Percentiles rank a stretch among this genome's conserved stretches.
Evolutionary conservation across 1,139 yeast genomes (phyloP).

Genomic region (Yamadazyma dendronema): DNA sequence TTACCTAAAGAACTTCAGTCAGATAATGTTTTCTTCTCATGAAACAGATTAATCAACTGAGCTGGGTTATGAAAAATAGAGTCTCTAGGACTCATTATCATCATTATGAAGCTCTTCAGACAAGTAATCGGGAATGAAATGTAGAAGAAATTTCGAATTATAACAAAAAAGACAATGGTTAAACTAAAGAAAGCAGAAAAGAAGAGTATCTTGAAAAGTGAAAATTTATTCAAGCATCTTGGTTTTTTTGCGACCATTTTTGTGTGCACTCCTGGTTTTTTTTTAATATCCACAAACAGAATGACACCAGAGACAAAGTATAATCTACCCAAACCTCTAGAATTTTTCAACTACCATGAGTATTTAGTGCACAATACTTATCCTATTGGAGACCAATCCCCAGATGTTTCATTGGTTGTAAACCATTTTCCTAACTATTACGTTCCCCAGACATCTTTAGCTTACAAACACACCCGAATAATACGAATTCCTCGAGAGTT

Average conservation of each 20-base stretch:
- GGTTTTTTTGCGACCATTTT: no score
- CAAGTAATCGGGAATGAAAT: slow-evolving; percentile 8
- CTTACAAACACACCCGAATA: slow-evolving; percentile 46
- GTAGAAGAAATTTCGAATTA: neutral
- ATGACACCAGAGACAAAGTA: slow-evolving; percentile 10
- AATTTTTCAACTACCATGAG: slow-evolving; percentile 69
- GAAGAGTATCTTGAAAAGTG: neutral
- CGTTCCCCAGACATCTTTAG: slow-evolving; percentile 23
- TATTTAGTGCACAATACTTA: slow-evolving; percentile 38
- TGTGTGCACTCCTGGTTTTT: no score
- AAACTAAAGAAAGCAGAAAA: neutral
- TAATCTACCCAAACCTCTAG: slow-evolving; percentile 13
- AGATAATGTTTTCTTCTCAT: slow-evolving; percentile 46
- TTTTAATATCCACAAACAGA: neutral
- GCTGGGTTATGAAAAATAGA: slow-evolving; percentile 48
- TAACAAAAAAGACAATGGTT: no score
- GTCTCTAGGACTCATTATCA: slow-evolving; percentile 47
- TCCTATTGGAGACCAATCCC: slow-evolving; percentile 33
- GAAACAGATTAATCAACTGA: slow-evolving; percentile 51
- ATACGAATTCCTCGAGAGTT: slow-evolving; percentile 62
- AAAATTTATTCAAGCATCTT: neutral
- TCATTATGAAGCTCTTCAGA: slow-evolving; percentile 23
- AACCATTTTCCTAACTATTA: slow-evolving; percentile 67
- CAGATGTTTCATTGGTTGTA: slow-evolving; percentile 57
- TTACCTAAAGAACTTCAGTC: slow-evolving; percentile 22